These are phyloP conservation scores for Rhodosporidiobolus sp. DNA, from an alignment of 768 basidiomycete genomes.

Conservation along the genomic window DNA sequence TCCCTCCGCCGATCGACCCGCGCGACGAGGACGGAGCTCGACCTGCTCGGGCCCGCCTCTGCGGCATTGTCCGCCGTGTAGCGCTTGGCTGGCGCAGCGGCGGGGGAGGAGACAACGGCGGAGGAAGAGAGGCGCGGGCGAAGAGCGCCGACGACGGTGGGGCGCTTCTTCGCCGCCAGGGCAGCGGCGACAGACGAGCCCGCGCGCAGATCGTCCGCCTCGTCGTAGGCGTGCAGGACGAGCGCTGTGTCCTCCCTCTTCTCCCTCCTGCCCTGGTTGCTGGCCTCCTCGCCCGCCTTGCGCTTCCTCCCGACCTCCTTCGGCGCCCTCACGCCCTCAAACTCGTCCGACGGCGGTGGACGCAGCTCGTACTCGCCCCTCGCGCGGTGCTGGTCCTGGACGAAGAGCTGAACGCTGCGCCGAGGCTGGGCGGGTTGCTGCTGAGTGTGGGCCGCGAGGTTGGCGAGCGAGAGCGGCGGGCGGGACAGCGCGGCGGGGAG, in stretches of 20 bases:
- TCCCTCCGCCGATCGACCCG: not conserved
- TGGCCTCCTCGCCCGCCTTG: not conserved
- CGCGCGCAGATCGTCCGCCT: not conserved
- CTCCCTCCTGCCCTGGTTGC: not conserved
- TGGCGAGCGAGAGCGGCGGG: constrained; percentile 2
- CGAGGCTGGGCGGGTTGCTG: not conserved
- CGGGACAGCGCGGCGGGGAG: not conserved
- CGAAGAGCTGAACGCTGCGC: constrained; percentile 7
- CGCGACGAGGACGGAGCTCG: constrained; percentile 5
- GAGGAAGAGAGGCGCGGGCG: constrained; percentile 5
- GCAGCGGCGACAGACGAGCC: not conserved
- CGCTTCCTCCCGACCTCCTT: not conserved
- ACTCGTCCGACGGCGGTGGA: not conserved
- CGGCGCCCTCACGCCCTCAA: not conserved
- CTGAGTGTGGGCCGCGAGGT: constrained; percentile 13
- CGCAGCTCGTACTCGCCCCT: not conserved
- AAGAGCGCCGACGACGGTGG: constrained; percentile 24
- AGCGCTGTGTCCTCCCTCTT: constrained; percentile 18
- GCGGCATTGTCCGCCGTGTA: not conserved
- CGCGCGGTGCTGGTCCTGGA: not conserved
- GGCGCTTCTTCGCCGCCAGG: constrained; percentile 1
- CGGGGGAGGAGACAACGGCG: not conserved
- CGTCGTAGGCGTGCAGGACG: constrained; percentile 9
- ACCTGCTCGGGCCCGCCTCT: not conserved
- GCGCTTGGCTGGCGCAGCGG: not conserved